Percentiles rank a stretch among this genome's conserved stretches.
phyloP scores from a whole-genome alignment of 1,139 yeast genomes.

The Debaryomyces fabryi region DNA sequence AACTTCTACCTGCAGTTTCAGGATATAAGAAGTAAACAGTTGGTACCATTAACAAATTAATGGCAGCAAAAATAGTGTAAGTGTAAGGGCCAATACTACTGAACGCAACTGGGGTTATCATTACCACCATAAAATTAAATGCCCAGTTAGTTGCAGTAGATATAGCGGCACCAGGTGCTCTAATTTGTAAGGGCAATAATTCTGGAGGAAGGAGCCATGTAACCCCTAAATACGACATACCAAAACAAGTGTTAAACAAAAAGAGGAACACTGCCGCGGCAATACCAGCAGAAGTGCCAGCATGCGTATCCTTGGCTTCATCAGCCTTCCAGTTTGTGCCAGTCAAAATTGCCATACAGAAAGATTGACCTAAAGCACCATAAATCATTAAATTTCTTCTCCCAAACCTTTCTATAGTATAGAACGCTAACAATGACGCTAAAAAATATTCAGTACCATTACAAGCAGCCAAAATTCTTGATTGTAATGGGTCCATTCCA shows the following conservation, averaged over 20 bases:
- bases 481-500: slow-evolving; percentile 39
- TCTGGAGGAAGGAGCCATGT: slow-evolving; percentile 64
- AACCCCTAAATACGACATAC: slow-evolving; percentile 55
- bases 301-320: slow-evolving; percentile 11
- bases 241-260: slow-evolving; percentile 49
- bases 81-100: slow-evolving; percentile 34
- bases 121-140: slow-evolving; percentile 45
- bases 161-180: slow-evolving; percentile 56
- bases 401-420: slow-evolving; percentile 54
- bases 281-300: slow-evolving; percentile 26
- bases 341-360: slow-evolving; percentile 36
- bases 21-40: slow-evolving; percentile 52
- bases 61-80: slow-evolving; percentile 42
- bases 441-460: slow-evolving; percentile 42
- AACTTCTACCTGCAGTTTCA: slow-evolving; percentile 48
- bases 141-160: slow-evolving; percentile 50
- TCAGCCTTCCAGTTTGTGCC: slow-evolving; percentile 32
- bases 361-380: slow-evolving; percentile 55
- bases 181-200: slow-evolving; percentile 57
- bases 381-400: slow-evolving; percentile 52
- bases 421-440: slow-evolving; percentile 48
- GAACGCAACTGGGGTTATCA: slow-evolving; percentile 48
- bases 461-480: slow-evolving; percentile 41
- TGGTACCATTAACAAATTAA: slow-evolving; percentile 53
- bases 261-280: slow-evolving; percentile 43